A percentile compares a stretch with the other conserved stretches of the same genome.
Conservation (phyloP, 2,329 filamentous ascomycete species). For the Ophiostoma sp. region DNA sequence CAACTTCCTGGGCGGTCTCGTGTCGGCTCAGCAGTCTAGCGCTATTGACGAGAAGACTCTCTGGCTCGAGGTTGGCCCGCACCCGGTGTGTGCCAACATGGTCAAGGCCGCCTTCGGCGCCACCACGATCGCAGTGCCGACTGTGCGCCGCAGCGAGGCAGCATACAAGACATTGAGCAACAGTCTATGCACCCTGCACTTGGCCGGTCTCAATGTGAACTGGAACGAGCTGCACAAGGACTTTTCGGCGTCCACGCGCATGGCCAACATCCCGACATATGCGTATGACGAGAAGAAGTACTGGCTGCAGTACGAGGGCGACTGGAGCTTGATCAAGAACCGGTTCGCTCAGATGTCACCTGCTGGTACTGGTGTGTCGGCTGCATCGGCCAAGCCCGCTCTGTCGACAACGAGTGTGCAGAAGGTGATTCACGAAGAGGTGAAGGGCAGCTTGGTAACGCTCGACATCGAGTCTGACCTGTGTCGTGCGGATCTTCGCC, state of each 20-base stretch:
- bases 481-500: slow-evolving; percentile 56
- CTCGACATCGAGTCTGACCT: slow-evolving; percentile 63
- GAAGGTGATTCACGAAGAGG: slow-evolving; percentile 55
- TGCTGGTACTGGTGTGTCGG: slow-evolving; percentile 31
- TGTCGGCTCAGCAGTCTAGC: slow-evolving; percentile 52
- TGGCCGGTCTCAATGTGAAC: slow-evolving; percentile 56
- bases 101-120: slow-evolving; percentile 58
- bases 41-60: slow-evolving; percentile 60
- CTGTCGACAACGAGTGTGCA: slow-evolving; percentile 62
- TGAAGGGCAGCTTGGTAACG: slow-evolving; percentile 53
- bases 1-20: slow-evolving; percentile 60
- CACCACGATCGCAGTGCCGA: slow-evolving; percentile 50
- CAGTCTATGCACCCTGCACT: slow-evolving; percentile 55
- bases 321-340: slow-evolving; percentile 68
- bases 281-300: slow-evolving; percentile 69
- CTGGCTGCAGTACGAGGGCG: slow-evolving; percentile 58
- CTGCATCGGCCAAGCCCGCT: slow-evolving; percentile 45
- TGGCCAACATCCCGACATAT: slow-evolving; percentile 63
- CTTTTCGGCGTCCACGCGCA: slow-evolving; percentile 38
- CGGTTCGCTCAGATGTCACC: slow-evolving; percentile 41
- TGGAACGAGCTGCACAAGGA: slow-evolving; percentile 65
- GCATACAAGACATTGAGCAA: slow-evolving; percentile 58
- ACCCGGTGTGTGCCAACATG: slow-evolving; percentile 63
- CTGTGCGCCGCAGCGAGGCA: slow-evolving; percentile 57
- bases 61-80: slow-evolving; percentile 70